These are phyloP conservation scores for Nannochloropsis granulata DNA, from an alignment of 108 stramenopile species.

Conservation along the genomic window DNA sequence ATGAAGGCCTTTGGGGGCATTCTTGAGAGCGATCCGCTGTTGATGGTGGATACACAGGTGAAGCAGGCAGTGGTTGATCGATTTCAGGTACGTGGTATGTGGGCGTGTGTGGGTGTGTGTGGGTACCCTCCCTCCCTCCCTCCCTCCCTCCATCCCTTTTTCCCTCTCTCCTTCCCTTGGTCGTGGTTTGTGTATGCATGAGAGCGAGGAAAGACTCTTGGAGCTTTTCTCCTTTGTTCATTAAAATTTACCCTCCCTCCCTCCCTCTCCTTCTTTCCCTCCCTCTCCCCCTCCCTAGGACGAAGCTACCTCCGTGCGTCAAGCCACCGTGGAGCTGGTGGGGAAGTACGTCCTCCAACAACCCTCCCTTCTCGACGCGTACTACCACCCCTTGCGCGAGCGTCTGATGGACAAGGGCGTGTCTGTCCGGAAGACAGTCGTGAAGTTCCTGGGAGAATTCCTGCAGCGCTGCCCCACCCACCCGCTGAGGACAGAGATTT, in stretches of 20 bases:
- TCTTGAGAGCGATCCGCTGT: neutral
- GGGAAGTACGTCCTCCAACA: conserved; percentile 63
- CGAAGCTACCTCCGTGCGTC: conserved; percentile 74
- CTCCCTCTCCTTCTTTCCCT: neutral
- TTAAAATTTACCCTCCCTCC: neutral
- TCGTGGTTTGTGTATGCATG: neutral
- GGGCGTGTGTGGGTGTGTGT: too few relatives aligned
- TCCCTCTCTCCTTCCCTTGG: neutral
- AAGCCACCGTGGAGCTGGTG: conserved; percentile 75
- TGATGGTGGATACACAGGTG: neutral
- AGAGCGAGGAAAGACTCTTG: too few relatives aligned
- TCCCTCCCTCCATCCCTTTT: neutral
- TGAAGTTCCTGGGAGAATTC: conserved; percentile 63
- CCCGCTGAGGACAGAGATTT: conserved; percentile 52
- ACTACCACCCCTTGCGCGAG: conserved; percentile 56
- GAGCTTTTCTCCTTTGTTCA: neutral
- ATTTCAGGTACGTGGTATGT: neutral
- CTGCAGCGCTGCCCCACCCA: conserved; percentile 59
- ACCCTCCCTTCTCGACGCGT: conserved; percentile 55
- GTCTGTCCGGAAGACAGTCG: conserved; percentile 64
- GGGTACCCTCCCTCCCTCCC: neutral
- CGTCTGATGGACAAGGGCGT: conserved; percentile 67
- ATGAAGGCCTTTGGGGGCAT: neutral
- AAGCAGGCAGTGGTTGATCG: neutral
- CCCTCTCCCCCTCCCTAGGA: conserved; percentile 30